A percentile compares a stretch with the other conserved stretches of the same genome.
phyloP scores from a whole-genome alignment of 2,329 filamentous ascomycete genomes.

The Botrytis byssoidea region DNA sequence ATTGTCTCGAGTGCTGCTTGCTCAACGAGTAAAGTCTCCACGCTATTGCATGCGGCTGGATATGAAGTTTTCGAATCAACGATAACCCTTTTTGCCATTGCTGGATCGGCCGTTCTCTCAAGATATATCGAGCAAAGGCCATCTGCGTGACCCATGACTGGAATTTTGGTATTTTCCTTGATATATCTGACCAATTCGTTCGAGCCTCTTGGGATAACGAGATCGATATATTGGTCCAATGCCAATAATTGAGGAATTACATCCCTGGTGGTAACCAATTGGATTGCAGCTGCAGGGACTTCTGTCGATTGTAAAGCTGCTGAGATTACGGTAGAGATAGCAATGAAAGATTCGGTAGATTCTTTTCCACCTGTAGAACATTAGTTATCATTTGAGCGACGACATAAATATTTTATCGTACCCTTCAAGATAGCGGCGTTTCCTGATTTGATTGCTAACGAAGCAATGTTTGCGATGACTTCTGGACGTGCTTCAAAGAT shows the following conservation, averaged over 20 bases:
- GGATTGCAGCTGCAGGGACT: conserved; percentile 83
- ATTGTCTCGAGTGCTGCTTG: conserved; percentile 63
- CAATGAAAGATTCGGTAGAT: conserved; percentile 89
- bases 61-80: conserved; percentile 94
- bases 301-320: conserved; percentile 67
- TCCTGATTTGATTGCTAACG: conserved; percentile 92
- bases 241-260: conserved; percentile 84
- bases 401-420: conserved; percentile 31
- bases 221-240: conserved; percentile 84
- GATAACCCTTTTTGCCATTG: conserved; percentile 72
- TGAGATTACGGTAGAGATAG: conserved; percentile 84
- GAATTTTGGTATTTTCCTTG: conserved; percentile 88
- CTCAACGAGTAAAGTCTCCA: conserved; percentile 90
- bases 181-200: conserved; percentile 59
- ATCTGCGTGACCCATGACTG: conserved; percentile 93
- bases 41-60: conserved; percentile 89
- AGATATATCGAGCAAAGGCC: conserved; percentile 88
- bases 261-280: conserved; percentile 91
- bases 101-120: conserved; percentile 70
- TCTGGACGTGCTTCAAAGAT: conserved; percentile 98
- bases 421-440: conserved; percentile 96
- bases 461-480: conserved; percentile 97
- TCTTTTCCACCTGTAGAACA: conserved; percentile 74
- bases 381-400: neutral
- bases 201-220: conserved; percentile 77